Evolutionary conservation across 2,329 filamentous ascomycete species (phyloP), one percentile per base, ranked within the genome.

Genomic region (Didymella keratinophila): DNA sequence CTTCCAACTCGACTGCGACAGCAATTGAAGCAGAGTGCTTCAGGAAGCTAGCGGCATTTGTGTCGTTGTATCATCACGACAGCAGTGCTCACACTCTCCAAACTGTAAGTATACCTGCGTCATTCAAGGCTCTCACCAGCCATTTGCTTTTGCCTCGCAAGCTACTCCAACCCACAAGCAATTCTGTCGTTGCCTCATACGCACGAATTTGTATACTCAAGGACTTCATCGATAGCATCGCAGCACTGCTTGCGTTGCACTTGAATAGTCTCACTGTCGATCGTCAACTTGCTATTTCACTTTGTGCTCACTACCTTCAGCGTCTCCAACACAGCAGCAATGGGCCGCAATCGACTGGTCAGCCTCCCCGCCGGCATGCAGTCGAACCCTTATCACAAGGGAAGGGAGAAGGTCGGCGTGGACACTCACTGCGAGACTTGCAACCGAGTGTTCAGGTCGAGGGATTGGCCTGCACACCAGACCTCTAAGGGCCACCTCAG

Each of bases 401-500:
- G 68, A 30, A 72, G 67, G 59, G 63, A 66, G 12, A 58, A 65
- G 11, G 23, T 60, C 6, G 56, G 73, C 0, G 41, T 42, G 12
- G 41, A 42, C 46, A 74, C 70, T 18, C 4, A 49, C 5, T 78
- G 75, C 54, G 73, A 73, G 64, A 43, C 68, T 7, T 78, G 75
- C 52, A 50, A 76, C n/a, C 67, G 69, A 10, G 52, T 30, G 11
- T 60, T 78, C 54, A 65, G 52, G 43, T 75, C 70, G 25, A 68
- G 67, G 50, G 71, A 77, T 58, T 76, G 73, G 72, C 28, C 12
- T 1, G 36, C 57, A 1, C 76, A 78, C 60, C 69, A 72, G 52
- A 64, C 61, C 56, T 72, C 70, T 21, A 77, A 75, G 64, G 67
- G 68, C 52, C 75, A 77, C 52, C 70, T 67, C 3, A 52, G 62